Conservation (phyloP, 352 stramenopile species). For the Globisporangium heterothallicum region DNA sequence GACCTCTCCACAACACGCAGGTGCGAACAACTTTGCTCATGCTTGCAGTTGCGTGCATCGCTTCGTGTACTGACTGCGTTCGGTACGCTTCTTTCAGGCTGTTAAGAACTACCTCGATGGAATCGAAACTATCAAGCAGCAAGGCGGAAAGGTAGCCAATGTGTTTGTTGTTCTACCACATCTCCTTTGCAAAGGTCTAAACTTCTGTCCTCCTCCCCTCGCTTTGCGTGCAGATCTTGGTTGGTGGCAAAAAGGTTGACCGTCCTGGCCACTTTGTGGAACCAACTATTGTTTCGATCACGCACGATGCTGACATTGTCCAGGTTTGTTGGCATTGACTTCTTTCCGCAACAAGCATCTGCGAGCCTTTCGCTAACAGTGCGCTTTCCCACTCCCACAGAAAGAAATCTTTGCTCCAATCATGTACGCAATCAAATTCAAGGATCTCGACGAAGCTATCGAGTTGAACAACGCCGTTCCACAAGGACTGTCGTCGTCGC, state of each 20-base stretch:
- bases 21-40: constrained; percentile 9
- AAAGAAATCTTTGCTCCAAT: constrained; percentile 92
- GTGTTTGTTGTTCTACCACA: not conserved
- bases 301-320: constrained; percentile 75
- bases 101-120: constrained; percentile 84
- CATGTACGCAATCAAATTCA: constrained; percentile 89
- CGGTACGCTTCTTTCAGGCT: constrained; percentile 47
- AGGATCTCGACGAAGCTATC: constrained; percentile 87
- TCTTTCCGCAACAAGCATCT: too few relatives aligned
- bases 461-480: constrained; percentile 90
- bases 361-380: not conserved
- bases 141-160: constrained; percentile 73
- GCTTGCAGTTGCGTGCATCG: not conserved
- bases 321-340: constrained; percentile 25
- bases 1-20: constrained; percentile 59
- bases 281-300: constrained; percentile 86
- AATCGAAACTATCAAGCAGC: constrained; percentile 79
- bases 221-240: constrained; percentile 54
- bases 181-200: too few relatives aligned
- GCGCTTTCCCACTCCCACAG: constrained; percentile 21
- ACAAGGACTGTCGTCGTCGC: constrained; percentile 87
- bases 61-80: too few relatives aligned
- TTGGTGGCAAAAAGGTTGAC: constrained; percentile 79
- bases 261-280: constrained; percentile 88
- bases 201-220: too few relatives aligned